These are phyloP conservation scores for Nannizzia gypsea DNA, from an alignment of 2,329 filamentous ascomycete species.

Conservation along the genomic window DNA sequence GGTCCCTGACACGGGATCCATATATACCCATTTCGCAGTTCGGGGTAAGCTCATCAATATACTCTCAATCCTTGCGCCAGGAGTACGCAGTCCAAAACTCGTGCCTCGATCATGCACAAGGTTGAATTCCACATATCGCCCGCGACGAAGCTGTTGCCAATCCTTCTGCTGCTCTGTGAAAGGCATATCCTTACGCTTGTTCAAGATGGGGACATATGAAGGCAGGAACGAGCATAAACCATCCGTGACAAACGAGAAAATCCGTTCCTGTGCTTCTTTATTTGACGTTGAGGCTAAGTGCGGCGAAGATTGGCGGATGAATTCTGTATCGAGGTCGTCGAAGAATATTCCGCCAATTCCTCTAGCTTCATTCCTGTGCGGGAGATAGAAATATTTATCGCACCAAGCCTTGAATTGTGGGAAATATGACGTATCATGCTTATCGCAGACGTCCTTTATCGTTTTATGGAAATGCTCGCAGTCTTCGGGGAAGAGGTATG, in stretches of 20 bases:
- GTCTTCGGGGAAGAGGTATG: slow-evolving; percentile 93
- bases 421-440: slow-evolving; percentile 85
- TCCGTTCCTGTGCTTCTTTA: slow-evolving; percentile 75
- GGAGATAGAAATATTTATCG: slow-evolving; percentile 92
- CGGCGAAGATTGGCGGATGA: slow-evolving; percentile 19
- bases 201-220: slow-evolving; percentile 78
- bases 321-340: slow-evolving; percentile 70
- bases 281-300: slow-evolving; percentile 33
- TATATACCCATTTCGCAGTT: slow-evolving; percentile 90
- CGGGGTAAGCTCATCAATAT: slow-evolving; percentile 94
- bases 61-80: slow-evolving; percentile 82
- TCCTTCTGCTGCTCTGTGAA: slow-evolving; percentile 77
- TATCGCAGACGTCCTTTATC: slow-evolving; percentile 85
- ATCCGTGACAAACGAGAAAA: slow-evolving; percentile 81
- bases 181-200: slow-evolving; percentile 81
- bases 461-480: slow-evolving; percentile 92
- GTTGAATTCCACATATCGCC: slow-evolving; percentile 98
- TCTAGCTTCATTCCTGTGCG: slow-evolving; percentile 74
- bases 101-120: slow-evolving; percentile 93
- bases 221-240: slow-evolving; percentile 80
- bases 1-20: slow-evolving; percentile 52
- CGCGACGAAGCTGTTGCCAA: slow-evolving; percentile 90
- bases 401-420: slow-evolving; percentile 96
- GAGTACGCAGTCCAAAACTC: slow-evolving; percentile 84
- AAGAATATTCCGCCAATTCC: slow-evolving; percentile 97